Conservation (phyloP, 2,329 filamentous ascomycete genomes). For the Boeremia lycopersici region DNA sequence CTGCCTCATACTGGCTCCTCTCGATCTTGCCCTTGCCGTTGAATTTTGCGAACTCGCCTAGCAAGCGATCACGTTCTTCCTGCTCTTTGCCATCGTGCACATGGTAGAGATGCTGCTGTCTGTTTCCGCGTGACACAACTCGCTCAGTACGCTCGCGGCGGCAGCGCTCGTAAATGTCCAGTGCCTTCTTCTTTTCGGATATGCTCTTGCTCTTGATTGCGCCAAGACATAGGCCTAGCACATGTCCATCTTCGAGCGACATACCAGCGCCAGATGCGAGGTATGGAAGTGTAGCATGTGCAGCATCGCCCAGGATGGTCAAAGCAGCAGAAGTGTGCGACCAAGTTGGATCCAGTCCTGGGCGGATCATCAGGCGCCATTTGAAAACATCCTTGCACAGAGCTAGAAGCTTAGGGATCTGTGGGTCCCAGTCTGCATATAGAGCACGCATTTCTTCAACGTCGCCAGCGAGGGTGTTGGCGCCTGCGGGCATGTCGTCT, state of each 20-base stretch:
- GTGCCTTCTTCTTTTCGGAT: constrained; percentile 45
- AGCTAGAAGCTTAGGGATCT: constrained; percentile 59
- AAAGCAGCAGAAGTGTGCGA: constrained; percentile 62
- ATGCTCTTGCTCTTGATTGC: constrained; percentile 50
- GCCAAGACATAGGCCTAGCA: constrained; percentile 62
- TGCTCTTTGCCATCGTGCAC: constrained; percentile 65
- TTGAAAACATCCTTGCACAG: constrained; percentile 66
- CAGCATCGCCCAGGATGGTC: constrained; percentile 67
- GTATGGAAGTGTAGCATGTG: constrained; percentile 69
- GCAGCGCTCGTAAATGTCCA: constrained; percentile 62
- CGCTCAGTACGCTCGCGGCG: constrained; percentile 64
- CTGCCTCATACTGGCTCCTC: constrained; percentile 23
- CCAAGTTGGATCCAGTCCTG: constrained; percentile 61
- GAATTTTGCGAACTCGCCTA: constrained; percentile 35
- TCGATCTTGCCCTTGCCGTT: constrained; percentile 35
- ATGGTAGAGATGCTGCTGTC: constrained; percentile 67
- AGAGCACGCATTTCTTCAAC: constrained; percentile 61
- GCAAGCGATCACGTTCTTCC: constrained; percentile 55
- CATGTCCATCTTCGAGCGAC: constrained; percentile 65
- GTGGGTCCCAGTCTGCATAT: constrained; percentile 64
- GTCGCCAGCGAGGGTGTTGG: constrained; percentile 56
- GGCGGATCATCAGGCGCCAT: constrained; percentile 65
- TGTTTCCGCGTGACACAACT: constrained; percentile 65
- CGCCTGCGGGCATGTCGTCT: constrained; percentile 55
- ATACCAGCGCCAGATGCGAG: constrained; percentile 64